phyloP scores from a whole-genome alignment of 2,329 filamentous ascomycete genomes.

The Geosmithia morbida region DNA sequence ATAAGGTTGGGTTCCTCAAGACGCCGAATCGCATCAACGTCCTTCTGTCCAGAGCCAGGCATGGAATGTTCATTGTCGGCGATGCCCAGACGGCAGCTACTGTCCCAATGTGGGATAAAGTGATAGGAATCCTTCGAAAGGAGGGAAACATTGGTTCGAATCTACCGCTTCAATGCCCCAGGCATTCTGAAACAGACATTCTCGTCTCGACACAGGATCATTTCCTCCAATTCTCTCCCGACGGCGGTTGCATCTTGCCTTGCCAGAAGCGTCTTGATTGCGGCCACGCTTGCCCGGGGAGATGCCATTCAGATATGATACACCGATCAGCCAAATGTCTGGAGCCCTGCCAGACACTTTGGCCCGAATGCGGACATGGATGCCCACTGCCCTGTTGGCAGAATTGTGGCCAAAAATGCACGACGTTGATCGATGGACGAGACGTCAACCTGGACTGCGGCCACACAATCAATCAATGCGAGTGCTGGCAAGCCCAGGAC shows the following conservation, averaged over 20 bases:
- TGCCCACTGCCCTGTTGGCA: constrained; percentile 29
- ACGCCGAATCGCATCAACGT: constrained; percentile 58
- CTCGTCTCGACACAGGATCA: constrained; percentile 37
- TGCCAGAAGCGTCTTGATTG: constrained; percentile 35
- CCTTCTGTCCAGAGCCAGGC: constrained; percentile 48
- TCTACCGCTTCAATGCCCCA: constrained; percentile 43
- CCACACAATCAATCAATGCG: constrained; percentile 16
- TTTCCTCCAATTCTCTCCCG: constrained; percentile 39
- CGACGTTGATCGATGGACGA: constrained; percentile 13
- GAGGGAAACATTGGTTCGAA: constrained; percentile 29
- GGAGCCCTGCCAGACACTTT: constrained; percentile 25
- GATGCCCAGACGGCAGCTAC: constrained; percentile 41
- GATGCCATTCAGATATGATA: constrained; percentile 31
- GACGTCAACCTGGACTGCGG: constrained; percentile 24
- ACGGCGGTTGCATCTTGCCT: constrained; percentile 42
- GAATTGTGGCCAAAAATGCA: constrained; percentile 21
- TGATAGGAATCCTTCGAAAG: constrained; percentile 34
- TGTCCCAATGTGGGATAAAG: constrained; percentile 49
- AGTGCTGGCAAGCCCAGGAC: constrained; percentile 28
- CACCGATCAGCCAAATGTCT: constrained; percentile 30
- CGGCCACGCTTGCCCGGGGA: constrained; percentile 29
- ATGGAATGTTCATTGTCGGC: constrained; percentile 60
- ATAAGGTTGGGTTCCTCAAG: constrained; percentile 48
- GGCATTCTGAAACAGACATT: constrained; percentile 40
- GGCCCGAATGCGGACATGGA: constrained; percentile 26